Evolutionary conservation across 2,329 filamentous ascomycete genomes (phyloP).

Genomic region (Stagonosporopsis vannaccii): DNA sequence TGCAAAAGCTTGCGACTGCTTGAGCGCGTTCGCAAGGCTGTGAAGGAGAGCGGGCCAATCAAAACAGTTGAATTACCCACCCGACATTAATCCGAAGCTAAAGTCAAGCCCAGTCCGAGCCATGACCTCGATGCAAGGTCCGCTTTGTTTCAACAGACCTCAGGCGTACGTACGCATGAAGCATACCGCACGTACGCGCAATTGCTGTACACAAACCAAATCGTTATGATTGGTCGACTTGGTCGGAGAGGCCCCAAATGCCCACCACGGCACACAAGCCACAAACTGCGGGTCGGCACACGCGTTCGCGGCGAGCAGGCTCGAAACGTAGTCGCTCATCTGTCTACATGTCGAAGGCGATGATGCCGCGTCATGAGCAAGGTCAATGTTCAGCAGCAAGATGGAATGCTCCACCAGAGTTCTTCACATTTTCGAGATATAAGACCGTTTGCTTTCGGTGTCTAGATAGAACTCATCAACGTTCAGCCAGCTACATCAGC

Average conservation of each 20-base stretch:
- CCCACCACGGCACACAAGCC: slow-evolving; percentile 1
- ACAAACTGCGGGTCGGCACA: slow-evolving; percentile 6
- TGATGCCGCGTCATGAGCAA: slow-evolving; percentile 19
- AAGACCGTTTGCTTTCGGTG: background rate
- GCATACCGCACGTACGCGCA: slow-evolving; percentile 8
- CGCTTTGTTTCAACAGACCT: slow-evolving; percentile 23
- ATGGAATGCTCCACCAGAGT: background rate
- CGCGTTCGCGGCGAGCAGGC: slow-evolving; percentile 19
- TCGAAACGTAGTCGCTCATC: slow-evolving; percentile 4
- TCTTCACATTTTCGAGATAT: background rate
- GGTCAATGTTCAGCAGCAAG: slow-evolving; percentile 11
- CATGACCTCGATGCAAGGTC: background rate
- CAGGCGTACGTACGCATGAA: slow-evolving; percentile 20
- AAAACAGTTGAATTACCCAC: background rate
- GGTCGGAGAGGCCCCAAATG: background rate
- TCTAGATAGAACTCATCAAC: background rate
- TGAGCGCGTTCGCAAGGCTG: slow-evolving; percentile 1
- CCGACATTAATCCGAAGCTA: slow-evolving; percentile 6
- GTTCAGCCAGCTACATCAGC: background rate
- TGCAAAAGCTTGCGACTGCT: slow-evolving; percentile 15
- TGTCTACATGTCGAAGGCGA: slow-evolving; percentile 3
- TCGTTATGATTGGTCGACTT: slow-evolving; percentile 1
- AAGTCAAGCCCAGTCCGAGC: slow-evolving; percentile 4
- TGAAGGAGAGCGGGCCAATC: slow-evolving; percentile 1
- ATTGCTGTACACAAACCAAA: background rate